Percentiles rank a stretch among this genome's conserved stretches.
phyloP scores from a whole-genome alignment of 495 filamentous ascomycete genomes.

The Penicillium nucicola region DNA sequence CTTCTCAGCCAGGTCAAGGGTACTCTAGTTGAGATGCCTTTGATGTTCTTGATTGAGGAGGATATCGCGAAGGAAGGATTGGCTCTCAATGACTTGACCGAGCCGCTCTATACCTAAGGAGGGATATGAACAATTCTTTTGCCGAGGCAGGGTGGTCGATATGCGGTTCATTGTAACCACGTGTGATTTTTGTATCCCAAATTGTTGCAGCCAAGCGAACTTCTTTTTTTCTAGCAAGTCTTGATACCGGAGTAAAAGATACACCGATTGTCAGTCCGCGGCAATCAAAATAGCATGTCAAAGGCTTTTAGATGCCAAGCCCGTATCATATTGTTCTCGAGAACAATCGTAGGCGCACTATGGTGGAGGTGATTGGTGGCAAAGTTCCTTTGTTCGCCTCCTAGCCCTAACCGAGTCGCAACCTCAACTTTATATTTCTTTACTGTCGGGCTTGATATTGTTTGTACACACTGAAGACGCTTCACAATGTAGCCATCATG shows the following conservation, averaged over 20 bases:
- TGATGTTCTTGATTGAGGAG: constrained; percentile 81
- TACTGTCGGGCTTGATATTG: not conserved
- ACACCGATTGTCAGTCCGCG: not conserved
- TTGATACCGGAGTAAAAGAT: not conserved
- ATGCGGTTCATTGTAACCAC: not conserved
- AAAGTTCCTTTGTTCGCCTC: not conserved
- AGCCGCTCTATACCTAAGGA: constrained; percentile 74
- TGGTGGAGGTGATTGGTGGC: not conserved
- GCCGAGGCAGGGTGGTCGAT: constrained; percentile 2
- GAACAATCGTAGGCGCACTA: constrained; percentile 2
- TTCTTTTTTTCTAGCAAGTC: not conserved
- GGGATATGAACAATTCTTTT: constrained; percentile 4
- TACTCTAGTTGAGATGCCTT: constrained; percentile 86
- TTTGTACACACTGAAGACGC: not conserved
- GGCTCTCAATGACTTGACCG: constrained; percentile 74
- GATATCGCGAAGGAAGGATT: constrained; percentile 87
- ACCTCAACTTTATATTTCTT: not conserved
- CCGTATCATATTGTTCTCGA: not conserved
- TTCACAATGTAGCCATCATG: not conserved
- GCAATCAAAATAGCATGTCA: not conserved
- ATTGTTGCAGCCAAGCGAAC: not conserved
- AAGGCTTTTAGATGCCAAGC: not conserved
- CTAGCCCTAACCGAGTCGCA: not conserved
- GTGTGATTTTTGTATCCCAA: not conserved
- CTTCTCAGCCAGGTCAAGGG: constrained; percentile 71